These are phyloP conservation scores for Colletotrichum euphorbiae DNA, from an alignment of 2,329 filamentous ascomycete genomes.

Conservation along the genomic window DNA sequence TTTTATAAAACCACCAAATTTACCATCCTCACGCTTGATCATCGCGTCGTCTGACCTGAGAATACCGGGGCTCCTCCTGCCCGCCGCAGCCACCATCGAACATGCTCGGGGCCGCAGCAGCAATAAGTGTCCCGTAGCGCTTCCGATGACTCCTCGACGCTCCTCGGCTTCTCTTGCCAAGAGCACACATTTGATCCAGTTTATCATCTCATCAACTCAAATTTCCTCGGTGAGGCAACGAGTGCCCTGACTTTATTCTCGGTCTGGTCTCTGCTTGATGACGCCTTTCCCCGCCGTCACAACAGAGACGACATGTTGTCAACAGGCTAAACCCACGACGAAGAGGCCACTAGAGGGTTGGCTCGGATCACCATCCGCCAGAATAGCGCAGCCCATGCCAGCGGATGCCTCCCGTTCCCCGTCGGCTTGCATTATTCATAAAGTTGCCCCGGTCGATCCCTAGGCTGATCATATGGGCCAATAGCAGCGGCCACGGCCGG, in stretches of 20 bases:
- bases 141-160: not conserved
- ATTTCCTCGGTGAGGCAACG: not conserved
- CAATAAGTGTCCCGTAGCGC: too few relatives aligned
- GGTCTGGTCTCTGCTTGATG: not conserved
- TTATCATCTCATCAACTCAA: not conserved
- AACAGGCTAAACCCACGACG: constrained; percentile 8
- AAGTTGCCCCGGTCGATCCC: constrained; percentile 31
- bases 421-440: constrained; percentile 26
- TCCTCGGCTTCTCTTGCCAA: not conserved
- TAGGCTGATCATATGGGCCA: constrained; percentile 17
- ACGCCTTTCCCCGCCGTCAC: constrained; percentile 9
- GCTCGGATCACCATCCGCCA: constrained; percentile 35
- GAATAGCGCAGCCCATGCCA: constrained; percentile 16
- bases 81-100: constrained; percentile 9
- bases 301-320: constrained; percentile 1
- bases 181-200: not conserved
- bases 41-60: constrained; percentile 16
- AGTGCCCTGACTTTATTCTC: not conserved
- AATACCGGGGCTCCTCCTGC: constrained; percentile 6
- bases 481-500: not conserved
- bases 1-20: not conserved
- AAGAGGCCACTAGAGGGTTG: constrained; percentile 15
- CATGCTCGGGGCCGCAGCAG: not conserved
- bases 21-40: not conserved
- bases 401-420: constrained; percentile 29